These are phyloP conservation scores for Ailanthus altissimus DNA, from an alignment of 345 rosid genomes.

Conservation along the genomic window DNA sequence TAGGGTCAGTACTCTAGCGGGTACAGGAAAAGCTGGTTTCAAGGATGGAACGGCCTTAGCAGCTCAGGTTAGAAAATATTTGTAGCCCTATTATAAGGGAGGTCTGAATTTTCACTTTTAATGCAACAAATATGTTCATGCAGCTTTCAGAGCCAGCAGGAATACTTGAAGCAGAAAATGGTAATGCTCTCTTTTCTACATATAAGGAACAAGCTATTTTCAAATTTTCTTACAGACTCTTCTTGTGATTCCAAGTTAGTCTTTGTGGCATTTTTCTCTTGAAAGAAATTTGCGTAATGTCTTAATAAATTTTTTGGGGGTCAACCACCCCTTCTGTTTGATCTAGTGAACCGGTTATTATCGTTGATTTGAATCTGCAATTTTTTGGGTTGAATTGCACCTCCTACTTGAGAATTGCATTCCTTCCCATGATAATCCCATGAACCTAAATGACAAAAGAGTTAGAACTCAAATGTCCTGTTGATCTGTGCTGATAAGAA, in stretches of 20 bases:
- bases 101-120: conserved; percentile 16
- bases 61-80: conserved; percentile 64
- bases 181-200: conserved; percentile 39
- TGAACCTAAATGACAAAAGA: background rate
- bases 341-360: background rate
- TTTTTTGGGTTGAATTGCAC: too few relatives aligned
- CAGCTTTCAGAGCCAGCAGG: conserved; percentile 98
- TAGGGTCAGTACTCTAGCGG: conserved; percentile 76
- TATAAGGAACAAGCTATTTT: background rate
- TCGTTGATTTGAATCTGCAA: background rate
- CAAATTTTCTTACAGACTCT: background rate
- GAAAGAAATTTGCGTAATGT: background rate
- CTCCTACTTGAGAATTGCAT: background rate
- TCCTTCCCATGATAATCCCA: background rate
- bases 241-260: background rate
- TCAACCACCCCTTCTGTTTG: background rate
- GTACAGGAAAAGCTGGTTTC: conserved; percentile 96
- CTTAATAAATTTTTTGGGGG: background rate
- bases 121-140: conserved; percentile 28
- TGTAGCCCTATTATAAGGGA: background rate
- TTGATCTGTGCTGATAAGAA: too few relatives aligned
- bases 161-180: conserved; percentile 68
- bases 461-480: too few relatives aligned
- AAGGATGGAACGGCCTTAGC: conserved; percentile 65
- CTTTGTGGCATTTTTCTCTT: background rate